Evolutionary conservation across 805 yeast species (phyloP).

Genomic region (Cephaloascus albidus): DNA sequence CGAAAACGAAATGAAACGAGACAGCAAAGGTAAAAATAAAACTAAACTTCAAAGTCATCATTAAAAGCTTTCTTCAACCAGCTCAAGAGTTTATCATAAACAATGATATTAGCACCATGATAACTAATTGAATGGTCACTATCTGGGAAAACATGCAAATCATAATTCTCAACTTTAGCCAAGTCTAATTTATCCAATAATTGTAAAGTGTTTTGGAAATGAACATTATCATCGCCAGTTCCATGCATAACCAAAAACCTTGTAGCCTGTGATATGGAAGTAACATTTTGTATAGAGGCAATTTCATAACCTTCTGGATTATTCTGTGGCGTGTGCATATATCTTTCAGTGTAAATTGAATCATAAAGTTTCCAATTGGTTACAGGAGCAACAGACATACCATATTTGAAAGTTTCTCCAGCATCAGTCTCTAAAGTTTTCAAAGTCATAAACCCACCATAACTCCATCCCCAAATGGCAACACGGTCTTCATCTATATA

Average conservation of each 20-base stretch:
- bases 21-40: too few relatives aligned
- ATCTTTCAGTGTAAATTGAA: conserved; percentile 73
- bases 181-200: conserved; percentile 51
- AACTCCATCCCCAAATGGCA: conserved; percentile 86
- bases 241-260: conserved; percentile 73
- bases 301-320: conserved; percentile 40
- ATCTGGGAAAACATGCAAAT: conserved; percentile 85
- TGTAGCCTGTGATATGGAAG: conserved; percentile 7
- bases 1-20: too few relatives aligned
- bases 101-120: conserved; percentile 72
- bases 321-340: conserved; percentile 47
- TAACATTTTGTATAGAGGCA: conserved; percentile 31
- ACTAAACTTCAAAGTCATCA: conserved; percentile 15
- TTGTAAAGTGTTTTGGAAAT: conserved; percentile 58
- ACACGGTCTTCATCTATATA: conserved; percentile 49
- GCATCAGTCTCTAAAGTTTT: conserved; percentile 64
- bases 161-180: conserved; percentile 59
- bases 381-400: conserved; percentile 81
- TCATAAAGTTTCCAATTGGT: conserved; percentile 72
- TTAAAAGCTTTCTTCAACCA: conserved; percentile 63
- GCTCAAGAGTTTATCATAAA: conserved; percentile 56
- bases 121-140: conserved; percentile 76
- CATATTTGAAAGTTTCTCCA: conserved; percentile 58
- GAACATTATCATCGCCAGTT: conserved; percentile 80
- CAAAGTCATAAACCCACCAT: conserved; percentile 72